Evolutionary conservation across 768 basidiomycete species (phyloP).

Genomic region (Lactifluus volemus): DNA sequence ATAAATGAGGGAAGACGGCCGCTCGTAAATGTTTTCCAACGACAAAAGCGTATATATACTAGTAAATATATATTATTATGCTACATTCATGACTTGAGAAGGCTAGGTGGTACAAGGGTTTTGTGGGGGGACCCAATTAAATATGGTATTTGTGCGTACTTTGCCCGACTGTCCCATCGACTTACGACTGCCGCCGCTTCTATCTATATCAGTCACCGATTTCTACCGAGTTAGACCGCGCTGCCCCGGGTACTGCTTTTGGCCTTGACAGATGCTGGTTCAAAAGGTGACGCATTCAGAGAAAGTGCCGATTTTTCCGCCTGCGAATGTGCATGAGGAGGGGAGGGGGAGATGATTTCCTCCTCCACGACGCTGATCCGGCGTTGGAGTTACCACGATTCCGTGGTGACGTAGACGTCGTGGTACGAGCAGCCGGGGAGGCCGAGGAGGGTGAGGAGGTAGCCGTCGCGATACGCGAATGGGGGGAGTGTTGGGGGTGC

Average conservation of each 20-base stretch:
- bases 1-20: too few relatives aligned
- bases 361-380: conserved; percentile 15
- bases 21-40: too few relatives aligned
- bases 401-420: background rate
- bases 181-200: background rate
- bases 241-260: background rate
- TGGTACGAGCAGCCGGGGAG: background rate
- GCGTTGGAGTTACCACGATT: background rate
- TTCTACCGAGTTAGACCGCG: too few relatives aligned
- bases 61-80: background rate
- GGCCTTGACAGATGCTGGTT: conserved; percentile 31
- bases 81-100: background rate
- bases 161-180: background rate
- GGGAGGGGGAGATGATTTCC: conserved; percentile 15
- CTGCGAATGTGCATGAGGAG: conserved; percentile 8
- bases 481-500: background rate
- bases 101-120: background rate
- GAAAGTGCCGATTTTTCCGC: conserved; percentile 35
- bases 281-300: conserved; percentile 46
- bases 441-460: background rate
- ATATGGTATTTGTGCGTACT: background rate
- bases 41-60: too few relatives aligned
- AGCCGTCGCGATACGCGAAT: background rate
- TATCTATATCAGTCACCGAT: background rate
- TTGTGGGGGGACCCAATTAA: background rate